A percentile compares a stretch with the other conserved stretches of the same genome.
Evolutionary conservation across 2,329 filamentous ascomycete species (phyloP).

Genomic region (Alternaria triticina): DNA sequence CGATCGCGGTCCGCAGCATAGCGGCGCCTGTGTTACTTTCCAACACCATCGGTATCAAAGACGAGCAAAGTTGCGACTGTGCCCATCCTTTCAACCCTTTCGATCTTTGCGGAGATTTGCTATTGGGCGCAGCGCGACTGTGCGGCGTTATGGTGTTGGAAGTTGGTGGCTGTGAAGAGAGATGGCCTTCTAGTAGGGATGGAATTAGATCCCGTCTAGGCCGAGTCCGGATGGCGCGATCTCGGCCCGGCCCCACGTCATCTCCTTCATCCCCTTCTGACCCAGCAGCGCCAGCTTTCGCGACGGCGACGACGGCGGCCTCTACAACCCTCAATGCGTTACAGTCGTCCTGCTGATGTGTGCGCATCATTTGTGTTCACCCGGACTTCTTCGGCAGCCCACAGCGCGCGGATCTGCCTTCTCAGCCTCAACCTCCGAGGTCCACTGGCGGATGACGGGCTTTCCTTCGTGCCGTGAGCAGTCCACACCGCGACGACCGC

Average conservation of each 20-base stretch:
- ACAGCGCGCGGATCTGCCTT: not conserved
- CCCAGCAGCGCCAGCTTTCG: not conserved
- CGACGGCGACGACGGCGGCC: not conserved
- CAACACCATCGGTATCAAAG: not conserved
- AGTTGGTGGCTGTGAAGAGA: slow-evolving; percentile 17
- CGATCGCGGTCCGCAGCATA: slow-evolving; percentile 13
- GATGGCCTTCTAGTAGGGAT: not conserved
- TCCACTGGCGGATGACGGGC: not conserved
- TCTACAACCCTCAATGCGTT: not conserved
- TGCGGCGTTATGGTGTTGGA: not conserved
- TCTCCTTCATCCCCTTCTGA: not conserved
- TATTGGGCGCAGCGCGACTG: not conserved
- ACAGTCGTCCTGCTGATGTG: not conserved
- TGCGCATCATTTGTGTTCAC: not conserved
- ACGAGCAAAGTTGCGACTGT: not conserved
- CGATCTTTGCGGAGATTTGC: not conserved
- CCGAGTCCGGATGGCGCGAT: slow-evolving; percentile 5
- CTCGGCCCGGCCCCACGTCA: slow-evolving; percentile 5
- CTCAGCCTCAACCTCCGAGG: not conserved
- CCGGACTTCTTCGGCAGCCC: not conserved
- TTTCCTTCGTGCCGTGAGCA: not conserved
- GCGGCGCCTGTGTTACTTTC: not conserved
- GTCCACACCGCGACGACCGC: not conserved
- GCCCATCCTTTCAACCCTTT: not conserved
- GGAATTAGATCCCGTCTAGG: slow-evolving; percentile 17